Base-by-base conservation (phyloP, 225 moss, liverwort and hornwort genomes). In the Bryum argenteum region DNA sequence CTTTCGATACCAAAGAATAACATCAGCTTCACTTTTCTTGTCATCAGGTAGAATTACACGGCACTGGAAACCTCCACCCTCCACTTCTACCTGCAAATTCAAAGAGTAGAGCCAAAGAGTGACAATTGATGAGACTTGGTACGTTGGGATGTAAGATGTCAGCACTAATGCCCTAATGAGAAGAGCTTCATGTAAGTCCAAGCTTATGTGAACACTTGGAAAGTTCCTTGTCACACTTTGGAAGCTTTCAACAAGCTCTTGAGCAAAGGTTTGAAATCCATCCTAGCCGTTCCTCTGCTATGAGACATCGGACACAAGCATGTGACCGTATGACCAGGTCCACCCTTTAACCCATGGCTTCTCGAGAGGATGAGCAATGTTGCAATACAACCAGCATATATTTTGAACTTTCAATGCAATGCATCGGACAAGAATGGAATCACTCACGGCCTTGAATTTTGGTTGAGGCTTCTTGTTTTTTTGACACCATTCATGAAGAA, bases 401-500 rank as follows among this genome's bases (percentile, higher is more conserved):
- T 19, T 43, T 58, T 59, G 3, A 54, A 40, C 22, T 19, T 59
- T 8, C 61, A 41, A 56, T 10, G 16, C 1, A 54, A 28, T 13
- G 57, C 67, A 56, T 51, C 22, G 41, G 60, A 23, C n/a, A 73
- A 87, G 80, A 79, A 69, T 67, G 67, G 69, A 66, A 24, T 75
- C 47, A 86, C 92, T 85, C 61, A 92, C 92, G 52, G 84, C 88
- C 77, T 92, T 93, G 54, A 88, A 90, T 78, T 87, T 90, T 19
- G 92, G 90, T 66, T 80, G 83, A 37, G 90, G 90, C 75, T 88
- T 86, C 78, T 87, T 93, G 45, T 90, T 90, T 72, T 93, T 93
- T 57, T 93, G 90, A 75, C 90, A 93, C 92, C 90, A 93, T 73
- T 93, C 90, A 73, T 90, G 88, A 38, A 93, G 87, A 66, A 90